Conservation (phyloP, 768 basidiomycete species). For the Amanita pallidorosea region DNA sequence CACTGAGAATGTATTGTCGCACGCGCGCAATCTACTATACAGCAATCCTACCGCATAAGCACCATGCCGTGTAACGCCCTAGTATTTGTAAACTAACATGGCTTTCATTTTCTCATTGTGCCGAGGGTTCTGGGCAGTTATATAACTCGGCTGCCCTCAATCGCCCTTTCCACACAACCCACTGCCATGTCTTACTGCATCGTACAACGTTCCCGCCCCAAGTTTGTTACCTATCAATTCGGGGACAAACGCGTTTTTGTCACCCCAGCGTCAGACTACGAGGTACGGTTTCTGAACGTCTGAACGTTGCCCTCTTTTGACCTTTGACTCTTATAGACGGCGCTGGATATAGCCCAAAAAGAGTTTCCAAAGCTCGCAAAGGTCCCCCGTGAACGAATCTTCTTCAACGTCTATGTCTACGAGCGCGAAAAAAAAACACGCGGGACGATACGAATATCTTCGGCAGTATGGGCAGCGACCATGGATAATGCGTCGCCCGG, state of each 20-base stretch:
- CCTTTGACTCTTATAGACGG: slow-evolving; percentile 24
- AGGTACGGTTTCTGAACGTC: slow-evolving; percentile 18
- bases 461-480: slow-evolving; percentile 33
- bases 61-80: not conserved
- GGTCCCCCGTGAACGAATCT: slow-evolving; percentile 28
- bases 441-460: slow-evolving; percentile 37
- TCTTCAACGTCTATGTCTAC: slow-evolving; percentile 28
- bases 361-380: slow-evolving; percentile 33
- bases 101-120: not conserved
- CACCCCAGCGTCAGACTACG: slow-evolving; percentile 27
- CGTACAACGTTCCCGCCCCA: slow-evolving; percentile 17
- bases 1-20: not conserved
- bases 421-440: slow-evolving; percentile 13
- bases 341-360: slow-evolving; percentile 36
- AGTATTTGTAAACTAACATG: not conserved
- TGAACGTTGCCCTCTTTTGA: not conserved
- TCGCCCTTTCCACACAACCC: not conserved
- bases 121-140: not conserved
- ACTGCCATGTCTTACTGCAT: not conserved
- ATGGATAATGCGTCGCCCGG: slow-evolving; percentile 4
- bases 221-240: slow-evolving; percentile 41
- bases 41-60: not conserved
- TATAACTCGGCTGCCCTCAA: not conserved
- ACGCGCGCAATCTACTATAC: too few relatives aligned
- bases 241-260: slow-evolving; percentile 39